These are phyloP conservation scores for Aspergillus pseudonomiae DNA, from an alignment of 2,329 filamentous ascomycete genomes.

Conservation along the genomic window DNA sequence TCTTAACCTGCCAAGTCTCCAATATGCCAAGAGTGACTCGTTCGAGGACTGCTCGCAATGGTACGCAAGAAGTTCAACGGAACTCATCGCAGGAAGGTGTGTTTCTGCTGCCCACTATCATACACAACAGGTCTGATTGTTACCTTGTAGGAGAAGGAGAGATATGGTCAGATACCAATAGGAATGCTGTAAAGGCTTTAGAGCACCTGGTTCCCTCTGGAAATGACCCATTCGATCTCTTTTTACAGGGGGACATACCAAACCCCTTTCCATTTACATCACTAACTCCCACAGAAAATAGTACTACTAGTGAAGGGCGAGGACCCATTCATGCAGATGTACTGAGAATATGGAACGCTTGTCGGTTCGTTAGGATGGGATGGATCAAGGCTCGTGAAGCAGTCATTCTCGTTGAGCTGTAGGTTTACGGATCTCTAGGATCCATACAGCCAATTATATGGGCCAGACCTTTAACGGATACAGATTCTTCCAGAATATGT, in stretches of 20 bases:
- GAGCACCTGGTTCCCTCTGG: not conserved
- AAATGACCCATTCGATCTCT: not conserved
- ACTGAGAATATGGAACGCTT: constrained; percentile 50
- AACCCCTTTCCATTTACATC: not conserved
- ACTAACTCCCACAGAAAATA: not conserved
- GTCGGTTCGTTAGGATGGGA: constrained; percentile 56
- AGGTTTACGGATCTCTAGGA: constrained; percentile 13
- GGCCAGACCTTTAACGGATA: not conserved
- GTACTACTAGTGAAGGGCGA: not conserved
- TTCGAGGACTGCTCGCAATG: not conserved
- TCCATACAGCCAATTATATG: too few relatives aligned
- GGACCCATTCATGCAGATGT: constrained; percentile 24
- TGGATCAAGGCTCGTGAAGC: constrained; percentile 58
- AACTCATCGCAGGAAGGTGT: not conserved
- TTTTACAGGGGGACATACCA: not conserved
- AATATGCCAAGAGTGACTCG: not conserved
- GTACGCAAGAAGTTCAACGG: not conserved
- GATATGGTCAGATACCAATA: not conserved
- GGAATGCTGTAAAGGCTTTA: too few relatives aligned
- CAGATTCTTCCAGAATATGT: constrained; percentile 52
- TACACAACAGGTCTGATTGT: not conserved
- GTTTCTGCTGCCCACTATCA: not conserved
- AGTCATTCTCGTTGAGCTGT: constrained; percentile 53
- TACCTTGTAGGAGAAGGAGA: not conserved
- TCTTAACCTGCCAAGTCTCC: not conserved